Percentiles rank a stretch among this genome's conserved stretches.
phyloP scores from a whole-genome alignment of 441 rosid genomes.

The Syzygium syzygioides region DNA sequence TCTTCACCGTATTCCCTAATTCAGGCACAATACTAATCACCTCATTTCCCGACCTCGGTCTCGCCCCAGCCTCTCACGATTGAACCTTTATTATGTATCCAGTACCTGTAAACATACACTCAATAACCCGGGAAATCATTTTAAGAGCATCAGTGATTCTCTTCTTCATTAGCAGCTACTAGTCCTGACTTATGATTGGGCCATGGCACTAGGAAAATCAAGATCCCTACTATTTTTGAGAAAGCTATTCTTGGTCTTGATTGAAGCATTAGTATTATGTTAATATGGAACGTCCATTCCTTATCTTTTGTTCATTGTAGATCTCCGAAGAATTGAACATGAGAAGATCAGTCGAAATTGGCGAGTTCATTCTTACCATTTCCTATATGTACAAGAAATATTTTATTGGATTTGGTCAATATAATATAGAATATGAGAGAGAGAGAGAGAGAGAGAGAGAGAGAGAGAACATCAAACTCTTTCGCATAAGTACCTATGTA shows the following conservation, averaged over 20 bases:
- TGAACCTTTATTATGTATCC: not conserved
- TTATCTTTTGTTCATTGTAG: not conserved
- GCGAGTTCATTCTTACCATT: not conserved
- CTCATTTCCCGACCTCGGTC: not conserved
- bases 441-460: not conserved
- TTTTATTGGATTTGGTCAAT: too few relatives aligned
- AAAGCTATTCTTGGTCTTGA: not conserved
- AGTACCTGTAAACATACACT: not conserved
- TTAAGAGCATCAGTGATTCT: not conserved
- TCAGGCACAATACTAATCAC: not conserved
- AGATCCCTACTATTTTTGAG: not conserved
- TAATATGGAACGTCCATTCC: not conserved
- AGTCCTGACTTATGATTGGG: not conserved
- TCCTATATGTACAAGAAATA: too few relatives aligned
- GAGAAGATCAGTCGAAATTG: not conserved
- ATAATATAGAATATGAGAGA: too few relatives aligned
- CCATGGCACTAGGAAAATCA: not conserved
- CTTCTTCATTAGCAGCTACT: not conserved
- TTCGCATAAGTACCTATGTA: not conserved
- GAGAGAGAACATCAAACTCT: not conserved
- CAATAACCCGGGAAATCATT: not conserved
- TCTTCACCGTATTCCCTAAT: not conserved
- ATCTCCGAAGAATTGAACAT: not conserved
- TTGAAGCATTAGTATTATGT: not conserved
- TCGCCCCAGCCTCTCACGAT: not conserved